Base-by-base conservation (phyloP, 2,329 filamentous ascomycete genomes). In the Aphanoascus verrucosus region DNA sequence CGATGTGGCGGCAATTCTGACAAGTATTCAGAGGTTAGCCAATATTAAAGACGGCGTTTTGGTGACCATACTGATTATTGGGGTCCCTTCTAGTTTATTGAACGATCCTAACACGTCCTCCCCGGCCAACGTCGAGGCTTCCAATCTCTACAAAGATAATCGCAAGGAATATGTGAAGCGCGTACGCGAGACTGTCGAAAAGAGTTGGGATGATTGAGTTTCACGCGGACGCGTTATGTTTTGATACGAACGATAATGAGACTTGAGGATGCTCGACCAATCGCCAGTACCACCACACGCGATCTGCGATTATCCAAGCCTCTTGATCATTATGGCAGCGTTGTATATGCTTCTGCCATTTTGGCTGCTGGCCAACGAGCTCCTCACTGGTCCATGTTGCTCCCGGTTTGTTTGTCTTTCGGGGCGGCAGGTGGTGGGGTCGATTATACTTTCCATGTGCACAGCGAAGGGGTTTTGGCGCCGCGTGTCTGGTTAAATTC, bases 71-170 rank as follows among this genome's bases (percentile, higher is more conserved):
- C 15, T 43, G 28, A 57, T 14, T 44, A 42, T 42, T 56, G 53
- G 12, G 14, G 28, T 17, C 38, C 3, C 38, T 6, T 58, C 37
- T 53, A 96, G 91, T 81, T 73, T 98, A 43, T 78, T 98, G 12
- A 97, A 98, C 71, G 93, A 98, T 63, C 93, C 93, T 1, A 98
- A 98, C 69, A 98, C 93, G n/a, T 93, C 88, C 55, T 95, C 89
- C 1, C 93, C 93, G 0, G 93, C 93, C 53, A 98, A 98, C 64
- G 93, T 97, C 62, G 93, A 98, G 73, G 93, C 93, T 1, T 95
- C 89, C 52, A 98, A 97, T 67, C 77, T 97, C 7, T 98, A 97
- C 78, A 97, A 97, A 69, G 93, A 98, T 67, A 97, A 97, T 70
- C 81, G 90, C 58, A 89, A 90, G 69, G 93, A 98, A 67, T 98